Conservation (phyloP, 2,329 filamentous ascomycete genomes). For the Arachnomyces sp. region DNA sequence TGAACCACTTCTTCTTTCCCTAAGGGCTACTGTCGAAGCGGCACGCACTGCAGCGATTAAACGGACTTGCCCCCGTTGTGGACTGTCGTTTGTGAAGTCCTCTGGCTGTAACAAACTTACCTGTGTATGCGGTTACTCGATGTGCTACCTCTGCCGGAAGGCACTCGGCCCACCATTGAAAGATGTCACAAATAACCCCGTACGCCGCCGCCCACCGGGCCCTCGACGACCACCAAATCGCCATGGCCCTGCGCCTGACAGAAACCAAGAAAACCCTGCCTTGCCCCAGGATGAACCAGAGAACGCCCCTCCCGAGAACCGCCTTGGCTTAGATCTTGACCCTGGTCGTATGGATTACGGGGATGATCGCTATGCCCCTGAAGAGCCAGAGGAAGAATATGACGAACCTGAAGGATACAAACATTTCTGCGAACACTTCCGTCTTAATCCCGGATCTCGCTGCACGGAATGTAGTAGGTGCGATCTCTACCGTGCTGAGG, state of each 20-base stretch:
- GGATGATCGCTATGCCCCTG: slow-evolving; percentile 12
- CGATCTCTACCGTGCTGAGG: slow-evolving; percentile 64
- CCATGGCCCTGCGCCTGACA: slow-evolving; percentile 4
- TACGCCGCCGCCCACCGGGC: slow-evolving; percentile 1
- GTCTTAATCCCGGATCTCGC: slow-evolving; percentile 63
- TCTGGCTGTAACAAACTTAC: slow-evolving; percentile 95
- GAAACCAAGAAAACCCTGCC: slow-evolving; percentile 15
- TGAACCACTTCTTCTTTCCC: slow-evolving; percentile 69
- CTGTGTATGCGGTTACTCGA: slow-evolving; percentile 90
- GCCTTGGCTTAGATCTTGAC: not conserved
- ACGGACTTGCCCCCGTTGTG: slow-evolving; percentile 85
- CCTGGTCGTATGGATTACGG: slow-evolving; percentile 6
- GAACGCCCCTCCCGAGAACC: slow-evolving; percentile 20
- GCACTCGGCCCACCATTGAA: slow-evolving; percentile 37
- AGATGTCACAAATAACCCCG: not conserved
- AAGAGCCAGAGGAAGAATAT: slow-evolving; percentile 18
- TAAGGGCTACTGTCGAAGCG: slow-evolving; percentile 83
- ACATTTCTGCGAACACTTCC: slow-evolving; percentile 95
- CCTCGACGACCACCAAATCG: slow-evolving; percentile 8
- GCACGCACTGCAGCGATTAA: slow-evolving; percentile 92
- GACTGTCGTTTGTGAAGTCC: slow-evolving; percentile 85
- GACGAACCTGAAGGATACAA: slow-evolving; percentile 65
- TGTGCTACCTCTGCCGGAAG: slow-evolving; percentile 94
- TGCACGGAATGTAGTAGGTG: slow-evolving; percentile 76
- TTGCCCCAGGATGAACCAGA: slow-evolving; percentile 35